phyloP scores from a whole-genome alignment of 1,139 yeast species.

The Kodamaea sp. region DNA sequence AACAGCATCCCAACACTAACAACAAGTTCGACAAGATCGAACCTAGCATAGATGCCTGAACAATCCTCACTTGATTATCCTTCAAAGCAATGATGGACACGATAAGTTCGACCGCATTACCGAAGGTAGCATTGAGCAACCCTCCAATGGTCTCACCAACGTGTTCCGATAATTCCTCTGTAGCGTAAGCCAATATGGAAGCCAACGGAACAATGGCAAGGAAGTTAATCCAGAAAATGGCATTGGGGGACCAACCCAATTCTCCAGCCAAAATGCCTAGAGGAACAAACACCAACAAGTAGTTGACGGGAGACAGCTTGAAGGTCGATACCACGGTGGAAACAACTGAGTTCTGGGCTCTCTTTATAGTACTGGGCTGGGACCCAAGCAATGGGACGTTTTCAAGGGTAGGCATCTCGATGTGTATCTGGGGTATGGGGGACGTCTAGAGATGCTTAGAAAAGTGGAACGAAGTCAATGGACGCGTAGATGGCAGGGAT shows the following conservation, averaged over 20 bases:
- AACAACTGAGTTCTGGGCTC: slow-evolving; percentile 6
- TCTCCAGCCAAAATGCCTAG: slow-evolving; percentile 76
- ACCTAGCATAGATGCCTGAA: slow-evolving; percentile 96
- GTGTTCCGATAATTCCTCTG: slow-evolving; percentile 85
- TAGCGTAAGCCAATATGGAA: slow-evolving; percentile 82
- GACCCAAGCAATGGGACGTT: slow-evolving; percentile 14
- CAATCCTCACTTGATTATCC: slow-evolving; percentile 87
- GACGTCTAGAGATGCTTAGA: too few species aligned
- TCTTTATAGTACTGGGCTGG: slow-evolving; percentile 3
- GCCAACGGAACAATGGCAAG: slow-evolving; percentile 93
- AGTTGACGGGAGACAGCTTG: slow-evolving; percentile 74
- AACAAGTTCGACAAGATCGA: slow-evolving; percentile 84
- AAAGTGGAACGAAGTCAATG: too few species aligned
- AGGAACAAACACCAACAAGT: slow-evolving; percentile 79
- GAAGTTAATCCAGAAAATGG: slow-evolving; percentile 75
- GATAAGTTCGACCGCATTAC: slow-evolving; percentile 87
- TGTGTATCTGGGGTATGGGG: too few species aligned
- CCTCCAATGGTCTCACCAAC: slow-evolving; percentile 93
- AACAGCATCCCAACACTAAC: slow-evolving; percentile 93
- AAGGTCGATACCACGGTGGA: slow-evolving; percentile 32
- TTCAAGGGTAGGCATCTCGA: slow-evolving; percentile 12
- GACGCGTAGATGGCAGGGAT: too few species aligned
- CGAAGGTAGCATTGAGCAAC: slow-evolving; percentile 90
- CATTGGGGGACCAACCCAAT: slow-evolving; percentile 56
- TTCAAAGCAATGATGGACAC: slow-evolving; percentile 87